These are phyloP conservation scores for Fusarium succisae DNA, from an alignment of 2,329 filamentous ascomycete species.

Conservation along the genomic window DNA sequence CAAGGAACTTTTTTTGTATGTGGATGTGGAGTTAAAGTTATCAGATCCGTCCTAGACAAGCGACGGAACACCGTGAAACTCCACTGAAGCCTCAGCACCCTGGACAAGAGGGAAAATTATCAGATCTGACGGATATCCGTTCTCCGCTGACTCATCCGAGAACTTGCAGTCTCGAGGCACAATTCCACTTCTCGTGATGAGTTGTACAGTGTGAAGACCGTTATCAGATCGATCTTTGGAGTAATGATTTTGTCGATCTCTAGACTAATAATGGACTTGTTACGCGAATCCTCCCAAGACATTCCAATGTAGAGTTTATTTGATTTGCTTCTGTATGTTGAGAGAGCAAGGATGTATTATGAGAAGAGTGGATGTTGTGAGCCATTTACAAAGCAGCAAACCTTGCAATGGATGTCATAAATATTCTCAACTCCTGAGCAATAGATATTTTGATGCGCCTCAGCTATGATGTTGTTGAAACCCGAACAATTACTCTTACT, in stretches of 20 bases:
- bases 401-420: not conserved
- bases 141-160: conserved; percentile 6
- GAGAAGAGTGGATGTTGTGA: not conserved
- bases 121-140: conserved; percentile 3
- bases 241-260: not conserved
- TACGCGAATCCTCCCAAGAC: not conserved
- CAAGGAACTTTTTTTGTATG: conserved; percentile 18
- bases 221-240: conserved; percentile 28
- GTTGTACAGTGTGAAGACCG: conserved; percentile 14
- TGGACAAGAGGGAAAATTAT: conserved; percentile 1
- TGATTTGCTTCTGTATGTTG: not conserved
- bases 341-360: not conserved
- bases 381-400: conserved; percentile 11
- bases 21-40: conserved; percentile 44
- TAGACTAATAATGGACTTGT: not conserved
- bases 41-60: conserved; percentile 42
- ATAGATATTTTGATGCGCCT: not conserved
- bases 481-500: not conserved
- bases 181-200: not conserved
- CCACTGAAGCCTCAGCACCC: not conserved
- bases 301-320: not conserved
- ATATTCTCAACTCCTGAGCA: not conserved
- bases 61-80: not conserved
- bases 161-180: not conserved
- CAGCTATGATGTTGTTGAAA: not conserved